Conservation (phyloP, 2,329 filamentous ascomycete species). For the Ceratocystis smalleyi region DNA sequence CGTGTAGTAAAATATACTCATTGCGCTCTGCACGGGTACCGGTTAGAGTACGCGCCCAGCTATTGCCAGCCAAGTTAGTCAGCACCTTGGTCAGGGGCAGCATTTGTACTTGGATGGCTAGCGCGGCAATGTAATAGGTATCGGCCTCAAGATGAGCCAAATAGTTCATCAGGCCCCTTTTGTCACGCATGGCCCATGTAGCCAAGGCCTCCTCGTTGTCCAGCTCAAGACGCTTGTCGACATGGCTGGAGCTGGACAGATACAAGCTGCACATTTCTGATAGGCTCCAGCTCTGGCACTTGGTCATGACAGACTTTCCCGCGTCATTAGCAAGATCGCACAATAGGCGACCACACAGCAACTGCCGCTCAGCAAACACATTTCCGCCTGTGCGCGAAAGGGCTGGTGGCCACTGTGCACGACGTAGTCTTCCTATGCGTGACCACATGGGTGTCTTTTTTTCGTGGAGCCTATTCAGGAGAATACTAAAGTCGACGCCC, state of each 20-base stretch:
- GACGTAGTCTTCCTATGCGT: conserved; percentile 71
- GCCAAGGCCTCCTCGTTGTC: conserved; percentile 79
- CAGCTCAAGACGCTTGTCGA: conserved; percentile 53
- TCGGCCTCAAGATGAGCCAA: conserved; percentile 87
- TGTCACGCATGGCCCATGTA: conserved; percentile 63
- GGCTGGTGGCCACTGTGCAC: conserved; percentile 70
- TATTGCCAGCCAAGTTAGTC: conserved; percentile 93
- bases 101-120: conserved; percentile 80
- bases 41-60: conserved; percentile 89
- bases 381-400: conserved; percentile 75
- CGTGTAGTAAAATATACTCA: conserved; percentile 96
- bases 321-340: conserved; percentile 94
- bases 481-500: conserved; percentile 85
- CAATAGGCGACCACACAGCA: conserved; percentile 75
- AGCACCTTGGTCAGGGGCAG: conserved; percentile 85
- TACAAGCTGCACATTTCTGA: conserved; percentile 96
- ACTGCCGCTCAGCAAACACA: conserved; percentile 82
- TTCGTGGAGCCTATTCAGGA: conserved; percentile 73
- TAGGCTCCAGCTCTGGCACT: conserved; percentile 95
- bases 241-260: conserved; percentile 47
- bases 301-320: conserved; percentile 90
- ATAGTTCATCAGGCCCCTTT: conserved; percentile 81
- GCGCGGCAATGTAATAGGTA: conserved; percentile 85
- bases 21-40: conserved; percentile 95
- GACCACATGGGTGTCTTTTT: conserved; percentile 93